Evolutionary conservation across 768 basidiomycete genomes (phyloP).

Genomic region (Podaxis sp.): DNA sequence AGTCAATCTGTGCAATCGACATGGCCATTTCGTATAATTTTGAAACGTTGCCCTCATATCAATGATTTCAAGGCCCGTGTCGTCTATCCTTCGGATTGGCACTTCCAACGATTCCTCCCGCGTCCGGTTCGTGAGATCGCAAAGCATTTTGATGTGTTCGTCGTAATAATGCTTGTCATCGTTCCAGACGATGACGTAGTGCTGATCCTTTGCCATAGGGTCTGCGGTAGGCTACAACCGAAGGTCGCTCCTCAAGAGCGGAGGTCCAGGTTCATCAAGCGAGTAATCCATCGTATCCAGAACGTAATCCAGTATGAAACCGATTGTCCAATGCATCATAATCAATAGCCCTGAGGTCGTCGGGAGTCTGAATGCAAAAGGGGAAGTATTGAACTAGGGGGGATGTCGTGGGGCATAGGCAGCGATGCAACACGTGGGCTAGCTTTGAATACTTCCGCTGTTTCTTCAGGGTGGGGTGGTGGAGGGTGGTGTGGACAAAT

Average conservation of each 20-base stretch:
- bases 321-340: slow-evolving; percentile 72
- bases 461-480: slow-evolving; percentile 42
- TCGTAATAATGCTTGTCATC: slow-evolving; percentile 96
- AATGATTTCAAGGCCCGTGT: slow-evolving; percentile 79
- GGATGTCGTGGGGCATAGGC: slow-evolving; percentile 50
- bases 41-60: slow-evolving; percentile 59
- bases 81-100: slow-evolving; percentile 67
- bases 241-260: slow-evolving; percentile 65
- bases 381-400: slow-evolving; percentile 63
- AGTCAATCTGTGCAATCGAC: slow-evolving; percentile 81
- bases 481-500: slow-evolving; percentile 75
- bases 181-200: slow-evolving; percentile 88
- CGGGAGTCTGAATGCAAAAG: slow-evolving; percentile 53
- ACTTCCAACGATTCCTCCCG: slow-evolving; percentile 57
- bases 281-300: slow-evolving; percentile 82
- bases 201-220: slow-evolving; percentile 77
- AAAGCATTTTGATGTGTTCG: slow-evolving; percentile 76
- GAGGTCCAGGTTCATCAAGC: slow-evolving; percentile 74
- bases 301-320: slow-evolving; percentile 78
- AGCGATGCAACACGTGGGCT: slow-evolving; percentile 13
- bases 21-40: slow-evolving; percentile 76
- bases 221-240: slow-evolving; percentile 75
- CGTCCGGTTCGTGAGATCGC: slow-evolving; percentile 53
- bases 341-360: slow-evolving; percentile 72
- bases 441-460: slow-evolving; percentile 10